Percentiles rank a stretch among this genome's conserved stretches.
Evolutionary conservation across 1,139 yeast genomes (phyloP).

Genomic region (Diutina catenulata): DNA sequence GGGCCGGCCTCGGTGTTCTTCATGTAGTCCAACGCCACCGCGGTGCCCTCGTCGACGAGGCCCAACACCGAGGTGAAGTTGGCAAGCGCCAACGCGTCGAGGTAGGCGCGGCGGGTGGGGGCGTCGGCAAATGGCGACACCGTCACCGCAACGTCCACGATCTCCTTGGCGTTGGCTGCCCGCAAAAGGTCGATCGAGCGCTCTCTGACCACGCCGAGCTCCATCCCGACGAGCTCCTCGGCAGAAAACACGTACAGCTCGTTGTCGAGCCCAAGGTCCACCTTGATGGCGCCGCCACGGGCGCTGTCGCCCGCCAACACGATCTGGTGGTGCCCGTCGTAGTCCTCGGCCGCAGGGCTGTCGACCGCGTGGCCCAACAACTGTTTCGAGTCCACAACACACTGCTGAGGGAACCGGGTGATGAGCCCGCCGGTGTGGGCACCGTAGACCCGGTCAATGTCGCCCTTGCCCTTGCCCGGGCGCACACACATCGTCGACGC

Average conservation of each 20-base stretch:
- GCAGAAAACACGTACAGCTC: conserved; percentile 30
- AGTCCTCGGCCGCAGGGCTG: conserved; percentile 32
- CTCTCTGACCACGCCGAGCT: conserved; percentile 47
- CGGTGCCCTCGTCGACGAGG: conserved; percentile 79
- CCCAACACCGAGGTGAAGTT: conserved; percentile 50
- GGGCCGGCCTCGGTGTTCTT: conserved; percentile 25
- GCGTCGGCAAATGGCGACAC: conserved; percentile 65
- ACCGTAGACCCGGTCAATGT: conserved; percentile 68
- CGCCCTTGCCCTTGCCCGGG: conserved; percentile 21
- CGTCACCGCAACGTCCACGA: conserved; percentile 53
- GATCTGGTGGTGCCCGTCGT: conserved; percentile 42
- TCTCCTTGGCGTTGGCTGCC: conserved; percentile 21
- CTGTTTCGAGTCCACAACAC: conserved; percentile 57
- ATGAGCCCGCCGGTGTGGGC: conserved; percentile 60
- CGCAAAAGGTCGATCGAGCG: conserved; percentile 44
- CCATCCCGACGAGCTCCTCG: conserved; percentile 85
- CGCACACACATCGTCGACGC: conserved; percentile 65
- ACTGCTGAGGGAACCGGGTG: conserved; percentile 62
- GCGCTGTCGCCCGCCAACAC: conserved; percentile 27
- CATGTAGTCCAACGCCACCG: conserved; percentile 74
- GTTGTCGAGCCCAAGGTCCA: conserved; percentile 37
- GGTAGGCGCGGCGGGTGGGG: conserved; percentile 57
- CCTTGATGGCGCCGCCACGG: conserved; percentile 41
- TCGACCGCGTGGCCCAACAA: conserved; percentile 56
- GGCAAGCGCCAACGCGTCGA: conserved; percentile 65